Conservation (phyloP, 257 asterid species). For the Mentha longifolia region DNA sequence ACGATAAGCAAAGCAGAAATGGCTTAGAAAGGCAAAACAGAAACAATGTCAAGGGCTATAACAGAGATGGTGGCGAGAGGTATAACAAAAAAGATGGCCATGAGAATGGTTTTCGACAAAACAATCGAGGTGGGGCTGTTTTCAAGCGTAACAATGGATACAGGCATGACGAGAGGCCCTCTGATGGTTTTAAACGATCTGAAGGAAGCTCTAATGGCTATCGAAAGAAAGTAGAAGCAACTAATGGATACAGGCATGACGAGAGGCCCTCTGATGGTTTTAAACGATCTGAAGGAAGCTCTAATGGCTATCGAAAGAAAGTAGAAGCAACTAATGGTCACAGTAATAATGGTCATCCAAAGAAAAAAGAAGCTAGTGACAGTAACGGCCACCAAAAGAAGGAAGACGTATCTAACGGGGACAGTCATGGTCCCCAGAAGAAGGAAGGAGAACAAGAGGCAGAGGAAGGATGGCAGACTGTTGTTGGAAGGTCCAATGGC, state of each 20-base stretch:
- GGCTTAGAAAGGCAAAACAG: background rate
- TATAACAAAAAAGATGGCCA: background rate
- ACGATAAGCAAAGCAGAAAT: background rate
- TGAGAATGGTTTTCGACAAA: background rate
- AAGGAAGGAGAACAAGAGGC: background rate
- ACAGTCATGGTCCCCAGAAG: background rate
- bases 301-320: constrained; percentile 3
- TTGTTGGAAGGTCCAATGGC: constrained; percentile 5
- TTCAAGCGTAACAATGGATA: background rate
- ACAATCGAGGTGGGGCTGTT: background rate
- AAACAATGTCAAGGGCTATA: background rate
- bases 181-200: background rate
- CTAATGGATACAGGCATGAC: background rate
- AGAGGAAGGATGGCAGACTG: constrained; percentile 10
- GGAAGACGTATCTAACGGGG: background rate
- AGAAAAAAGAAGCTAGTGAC: background rate
- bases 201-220: background rate
- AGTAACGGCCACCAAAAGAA: background rate
- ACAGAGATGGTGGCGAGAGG: background rate
- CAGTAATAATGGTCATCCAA: background rate
- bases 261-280: constrained; percentile 5
- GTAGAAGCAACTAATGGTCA: background rate
- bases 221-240: background rate
- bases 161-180: constrained; percentile 1
- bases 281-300: background rate